Evolutionary conservation across 1,284 basidiomycete genomes (phyloP), one percentile per base, ranked within the genome.

Genomic region (Fomitiporia mediterranea): DNA sequence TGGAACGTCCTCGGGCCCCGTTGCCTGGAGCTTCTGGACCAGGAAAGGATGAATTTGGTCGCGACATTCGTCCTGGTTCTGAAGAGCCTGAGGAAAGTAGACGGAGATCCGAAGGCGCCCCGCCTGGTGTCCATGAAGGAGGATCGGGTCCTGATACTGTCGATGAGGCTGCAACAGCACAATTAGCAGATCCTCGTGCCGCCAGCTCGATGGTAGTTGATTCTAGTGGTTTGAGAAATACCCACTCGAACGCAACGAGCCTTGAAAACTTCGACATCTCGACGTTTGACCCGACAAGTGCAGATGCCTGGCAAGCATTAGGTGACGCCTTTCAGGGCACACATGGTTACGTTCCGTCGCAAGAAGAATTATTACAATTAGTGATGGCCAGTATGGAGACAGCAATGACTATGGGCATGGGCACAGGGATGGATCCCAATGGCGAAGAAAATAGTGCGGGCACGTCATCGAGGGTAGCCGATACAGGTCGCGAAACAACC

Each of bases 1-100:
- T 62, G 58, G 61, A 56, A 63, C 38, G 51, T 60, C 19, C 60
- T 61, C 53, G 63, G 57, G 61, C 61, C 57, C 58, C 65, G 59
- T 63, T 61, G 21, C 40, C 65, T 39, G 62, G 59, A 54, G 47
- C 63, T 46, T 66, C 62, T 62, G 68, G 70, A 59, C 59, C 69
- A 30, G 80, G 73, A 58, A 87, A 82, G 69, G 87, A 91, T 75
- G 88, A 91, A 68, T 91, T 91, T 69, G 88, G 89, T 62, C 80
- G 89, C 64, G 88, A 90, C 67, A 77, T 89, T 65, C 77, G 88
- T 64, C 71, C 76, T 34, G 67, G 70, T 54, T 80, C 81, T 35
- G 74, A 76, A 48, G 66, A 65, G 52, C 60, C 50, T 42, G 32
- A 65, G 62, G 47, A 65, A 37, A 61, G 63, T 72, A 50, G 69